Base-by-base conservation (phyloP, 192 early-diverging fungal species). In the Irineochytrium annulatum region DNA sequence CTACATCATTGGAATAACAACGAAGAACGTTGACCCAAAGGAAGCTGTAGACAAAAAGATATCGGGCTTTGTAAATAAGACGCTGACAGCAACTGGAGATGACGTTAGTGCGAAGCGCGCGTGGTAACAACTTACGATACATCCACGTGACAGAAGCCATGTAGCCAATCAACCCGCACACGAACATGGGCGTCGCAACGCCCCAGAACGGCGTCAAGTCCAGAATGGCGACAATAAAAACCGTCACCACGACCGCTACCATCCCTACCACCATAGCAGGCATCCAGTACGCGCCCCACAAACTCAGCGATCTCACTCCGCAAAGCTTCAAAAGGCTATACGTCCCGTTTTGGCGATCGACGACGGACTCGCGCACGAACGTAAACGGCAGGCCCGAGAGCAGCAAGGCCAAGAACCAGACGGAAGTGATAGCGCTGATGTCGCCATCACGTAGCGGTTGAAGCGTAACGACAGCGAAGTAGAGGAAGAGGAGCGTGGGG, bases 401-500 rank as follows among this genome's bases (percentile, higher is more conserved):
- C 44, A 52, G 54, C 62, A 63, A 55, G 29, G 62, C 46, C 27
- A 63, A 55, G 51, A 63, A 17, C 52, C 62, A 63, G 41, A 63
- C 54, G 4, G 62, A 63, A 0, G 52, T 44, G 3, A 54, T 45
- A 1, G 62, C 52, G 0, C 52, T 55, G 6, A 54, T 43, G 8
- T 55, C 46, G 31, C 56, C 62, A 3, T 35, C 32, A 30, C n/a
- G n/a, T n/a, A n/a, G n/a, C n/a, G n/a, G n/a, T n/a, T n/a, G n/a
- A n/a, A n/a, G n/a, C n/a, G n/a, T n/a, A n/a, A 54, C 20, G 34
- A 63, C 43, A 17, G 56, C 26, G n/a, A 44, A 31, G 5, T 41
- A 63, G 20, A 41, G 44, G 52, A 63, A 55, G 51, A 55, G 56
- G 3, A 63, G 19, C 46, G 62, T 52, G 43, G 56, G 56, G 14